Conservation (phyloP, 805 yeast genomes). For the Alloascoidea hylecoeti region DNA sequence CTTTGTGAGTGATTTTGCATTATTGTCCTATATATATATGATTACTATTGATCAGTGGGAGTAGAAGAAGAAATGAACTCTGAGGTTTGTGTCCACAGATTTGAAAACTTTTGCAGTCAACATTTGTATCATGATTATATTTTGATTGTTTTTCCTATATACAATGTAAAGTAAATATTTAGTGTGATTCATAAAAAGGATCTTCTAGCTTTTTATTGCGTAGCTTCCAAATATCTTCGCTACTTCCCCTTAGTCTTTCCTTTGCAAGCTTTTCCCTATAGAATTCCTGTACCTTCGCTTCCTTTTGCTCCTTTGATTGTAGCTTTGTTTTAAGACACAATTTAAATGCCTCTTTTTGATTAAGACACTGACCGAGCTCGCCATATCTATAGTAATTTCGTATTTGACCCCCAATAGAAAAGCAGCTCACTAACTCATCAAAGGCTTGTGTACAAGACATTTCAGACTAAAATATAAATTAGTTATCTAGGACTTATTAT, state of each 20-base stretch:
- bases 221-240: constrained; percentile 76
- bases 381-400: constrained; percentile 80
- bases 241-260: constrained; percentile 52
- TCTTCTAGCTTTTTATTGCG: constrained; percentile 19
- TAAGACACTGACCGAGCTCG: constrained; percentile 53
- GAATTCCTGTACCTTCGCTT: constrained; percentile 46
- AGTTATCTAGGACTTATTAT: neutral
- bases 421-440: constrained; percentile 77
- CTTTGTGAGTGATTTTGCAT: too few relatives aligned
- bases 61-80: too few relatives aligned
- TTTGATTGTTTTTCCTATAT: too few relatives aligned
- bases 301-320: constrained; percentile 36
- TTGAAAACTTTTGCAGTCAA: too few relatives aligned
- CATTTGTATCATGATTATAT: too few relatives aligned
- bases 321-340: constrained; percentile 59
- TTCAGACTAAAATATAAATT: constrained; percentile 15
- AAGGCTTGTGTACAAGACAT: constrained; percentile 74
- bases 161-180: too few relatives aligned
- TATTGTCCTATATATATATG: too few relatives aligned
- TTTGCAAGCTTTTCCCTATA: constrained; percentile 50
- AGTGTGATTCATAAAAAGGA: constrained; percentile 29
- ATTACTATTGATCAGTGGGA: too few relatives aligned
- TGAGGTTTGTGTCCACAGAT: too few relatives aligned
- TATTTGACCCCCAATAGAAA: constrained; percentile 83
- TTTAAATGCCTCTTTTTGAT: constrained; percentile 60